Evolutionary conservation across 805 yeast species (phyloP).

Genomic region (Lachancea dasiensis): DNA sequence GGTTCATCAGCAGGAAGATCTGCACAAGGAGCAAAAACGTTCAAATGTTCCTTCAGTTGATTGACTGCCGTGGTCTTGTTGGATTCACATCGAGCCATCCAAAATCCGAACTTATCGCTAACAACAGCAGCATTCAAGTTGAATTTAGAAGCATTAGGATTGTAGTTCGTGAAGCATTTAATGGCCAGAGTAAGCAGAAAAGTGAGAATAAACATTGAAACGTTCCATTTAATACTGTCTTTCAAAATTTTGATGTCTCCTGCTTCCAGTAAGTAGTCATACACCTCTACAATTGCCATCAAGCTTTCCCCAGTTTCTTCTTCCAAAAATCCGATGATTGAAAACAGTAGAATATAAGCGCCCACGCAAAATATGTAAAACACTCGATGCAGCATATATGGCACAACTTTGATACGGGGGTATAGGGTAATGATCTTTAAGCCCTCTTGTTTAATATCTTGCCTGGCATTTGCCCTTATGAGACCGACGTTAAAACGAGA

Average conservation of each 20-base stretch:
- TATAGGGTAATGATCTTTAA: constrained; percentile 19
- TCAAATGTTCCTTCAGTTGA: constrained; percentile 10
- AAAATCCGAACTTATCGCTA: constrained; percentile 3
- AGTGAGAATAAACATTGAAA: constrained; percentile 21
- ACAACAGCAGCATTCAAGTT: constrained; percentile 9
- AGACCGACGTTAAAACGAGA: constrained; percentile 17
- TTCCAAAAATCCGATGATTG: constrained; percentile 16
- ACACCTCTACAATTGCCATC: neutral
- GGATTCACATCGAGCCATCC: constrained; percentile 9
- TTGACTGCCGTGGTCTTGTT: constrained; percentile 18
- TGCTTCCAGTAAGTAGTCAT: neutral
- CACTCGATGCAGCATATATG: constrained; percentile 21
- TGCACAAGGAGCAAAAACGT: constrained; percentile 3
- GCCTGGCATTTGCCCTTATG: constrained; percentile 6
- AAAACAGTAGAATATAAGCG: constrained; percentile 18
- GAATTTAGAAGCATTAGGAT: constrained; percentile 1
- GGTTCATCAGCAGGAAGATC: neutral
- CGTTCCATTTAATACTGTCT: constrained; percentile 26
- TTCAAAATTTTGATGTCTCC: constrained; percentile 8
- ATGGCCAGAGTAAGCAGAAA: constrained; percentile 17
- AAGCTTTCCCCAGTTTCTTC: constrained; percentile 7
- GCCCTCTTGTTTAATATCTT: constrained; percentile 7
- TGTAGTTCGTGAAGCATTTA: constrained; percentile 11
- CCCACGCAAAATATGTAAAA: constrained; percentile 23
- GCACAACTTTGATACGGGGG: constrained; percentile 17